A percentile compares a stretch with the other conserved stretches of the same genome.
These are phyloP conservation scores for Apiospora sp. DNA, from an alignment of 2,329 filamentous ascomycete species.

Conservation along the genomic window DNA sequence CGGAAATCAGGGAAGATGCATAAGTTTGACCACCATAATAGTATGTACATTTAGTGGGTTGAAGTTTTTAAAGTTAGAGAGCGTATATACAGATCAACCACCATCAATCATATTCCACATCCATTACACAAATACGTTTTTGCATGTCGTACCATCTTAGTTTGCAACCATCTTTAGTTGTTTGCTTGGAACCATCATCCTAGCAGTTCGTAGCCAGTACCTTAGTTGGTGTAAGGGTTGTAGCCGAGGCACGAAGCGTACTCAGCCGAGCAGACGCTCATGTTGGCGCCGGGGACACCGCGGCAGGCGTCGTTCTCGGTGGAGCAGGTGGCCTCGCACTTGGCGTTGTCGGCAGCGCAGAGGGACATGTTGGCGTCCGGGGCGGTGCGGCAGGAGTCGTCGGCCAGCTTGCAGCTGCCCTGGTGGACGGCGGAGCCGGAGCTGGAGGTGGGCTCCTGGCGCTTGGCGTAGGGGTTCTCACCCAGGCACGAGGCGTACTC, in stretches of 20 bases:
- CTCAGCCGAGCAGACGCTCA: not conserved
- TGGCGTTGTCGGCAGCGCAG: not conserved
- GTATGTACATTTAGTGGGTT: constrained; percentile 7
- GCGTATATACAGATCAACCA: constrained; percentile 5
- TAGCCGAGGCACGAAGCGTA: not conserved
- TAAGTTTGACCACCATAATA: constrained; percentile 1
- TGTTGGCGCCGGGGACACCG: not conserved
- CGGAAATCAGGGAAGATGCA: not conserved
- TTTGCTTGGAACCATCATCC: not conserved
- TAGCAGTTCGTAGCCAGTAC: too few relatives aligned
- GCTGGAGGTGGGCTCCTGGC: not conserved
- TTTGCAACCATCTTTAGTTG: not conserved
- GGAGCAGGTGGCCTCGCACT: not conserved
- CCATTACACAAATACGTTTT: not conserved
- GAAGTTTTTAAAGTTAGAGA: not conserved
- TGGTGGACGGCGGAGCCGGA: not conserved
- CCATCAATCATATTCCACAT: not conserved
- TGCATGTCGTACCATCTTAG: not conserved
- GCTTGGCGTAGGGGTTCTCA: constrained; percentile 18
- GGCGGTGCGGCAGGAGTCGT: not conserved
- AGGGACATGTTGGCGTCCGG: constrained; percentile 1
- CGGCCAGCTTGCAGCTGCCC: not conserved
- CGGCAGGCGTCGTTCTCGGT: not conserved
- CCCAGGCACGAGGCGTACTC: constrained; percentile 2
- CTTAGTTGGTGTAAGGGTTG: constrained; percentile 1